These are phyloP conservation scores for Ophiobolus disseminans DNA, from an alignment of 2,329 filamentous ascomycete genomes.

Conservation along the genomic window DNA sequence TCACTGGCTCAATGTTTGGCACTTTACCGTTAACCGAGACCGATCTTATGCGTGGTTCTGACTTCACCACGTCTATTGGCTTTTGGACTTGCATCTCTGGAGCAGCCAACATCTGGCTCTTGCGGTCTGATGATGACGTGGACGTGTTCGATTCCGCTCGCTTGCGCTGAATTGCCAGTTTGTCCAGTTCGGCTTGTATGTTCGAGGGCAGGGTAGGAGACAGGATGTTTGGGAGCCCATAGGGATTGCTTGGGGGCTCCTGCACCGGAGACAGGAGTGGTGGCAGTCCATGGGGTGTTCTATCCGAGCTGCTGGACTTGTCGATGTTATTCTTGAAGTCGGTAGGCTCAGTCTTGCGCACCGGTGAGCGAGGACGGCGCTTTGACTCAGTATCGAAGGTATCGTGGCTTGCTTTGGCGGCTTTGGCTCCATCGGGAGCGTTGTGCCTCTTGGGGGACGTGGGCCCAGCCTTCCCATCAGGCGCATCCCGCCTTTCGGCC, in stretches of 20 bases:
- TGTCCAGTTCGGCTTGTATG: constrained; percentile 61
- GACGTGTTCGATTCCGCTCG: constrained; percentile 46
- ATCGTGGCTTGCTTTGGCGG: constrained; percentile 22
- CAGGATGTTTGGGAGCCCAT: constrained; percentile 60
- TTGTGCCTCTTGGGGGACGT: constrained; percentile 31
- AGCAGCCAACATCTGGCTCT: constrained; percentile 33
- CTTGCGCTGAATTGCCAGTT: constrained; percentile 48
- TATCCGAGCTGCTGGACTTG: constrained; percentile 35
- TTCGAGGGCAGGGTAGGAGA: constrained; percentile 65
- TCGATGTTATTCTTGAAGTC: constrained; percentile 42
- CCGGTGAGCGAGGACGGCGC: constrained; percentile 18
- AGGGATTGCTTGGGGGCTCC: constrained; percentile 50
- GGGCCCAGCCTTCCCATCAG: constrained; percentile 20
- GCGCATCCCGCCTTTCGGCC: constrained; percentile 22
- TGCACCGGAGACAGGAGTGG: constrained; percentile 49
- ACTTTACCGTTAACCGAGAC: constrained; percentile 37
- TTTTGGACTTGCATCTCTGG: constrained; percentile 27
- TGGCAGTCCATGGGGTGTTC: constrained; percentile 48
- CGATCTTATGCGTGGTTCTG: constrained; percentile 31
- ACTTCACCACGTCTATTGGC: constrained; percentile 28
- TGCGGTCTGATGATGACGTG: constrained; percentile 42
- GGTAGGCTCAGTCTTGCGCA: constrained; percentile 50
- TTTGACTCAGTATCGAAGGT: constrained; percentile 14
- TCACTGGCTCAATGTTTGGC: constrained; percentile 22
- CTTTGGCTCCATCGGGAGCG: too few species aligned